Percentiles rank a stretch among this genome's conserved stretches.
phyloP scores from a whole-genome alignment of 495 filamentous ascomycete genomes.

The Penicillium turbatum region DNA sequence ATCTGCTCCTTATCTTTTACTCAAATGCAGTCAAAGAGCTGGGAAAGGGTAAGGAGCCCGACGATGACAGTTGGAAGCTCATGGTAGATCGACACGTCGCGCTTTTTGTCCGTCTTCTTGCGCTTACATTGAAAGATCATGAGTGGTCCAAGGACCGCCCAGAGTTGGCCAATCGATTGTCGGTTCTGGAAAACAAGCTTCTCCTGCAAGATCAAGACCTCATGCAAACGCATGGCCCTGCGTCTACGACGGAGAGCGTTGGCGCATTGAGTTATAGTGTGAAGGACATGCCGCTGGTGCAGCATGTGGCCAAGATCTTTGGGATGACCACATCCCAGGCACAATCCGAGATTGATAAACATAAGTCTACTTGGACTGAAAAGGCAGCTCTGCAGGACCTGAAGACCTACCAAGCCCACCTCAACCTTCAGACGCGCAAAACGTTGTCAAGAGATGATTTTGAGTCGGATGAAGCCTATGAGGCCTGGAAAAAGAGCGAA shows the following conservation, averaged over 20 bases:
- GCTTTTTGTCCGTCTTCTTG: constrained; percentile 86
- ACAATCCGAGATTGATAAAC: constrained; percentile 78
- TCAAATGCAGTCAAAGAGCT: constrained; percentile 89
- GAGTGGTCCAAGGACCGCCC: constrained; percentile 76
- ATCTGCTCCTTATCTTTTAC: constrained; percentile 82
- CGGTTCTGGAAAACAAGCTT: constrained; percentile 86
- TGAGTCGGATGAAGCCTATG: constrained; percentile 83
- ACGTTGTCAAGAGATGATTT: constrained; percentile 83
- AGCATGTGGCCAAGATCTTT: constrained; percentile 80
- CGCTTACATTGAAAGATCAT: constrained; percentile 70
- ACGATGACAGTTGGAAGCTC: constrained; percentile 88
- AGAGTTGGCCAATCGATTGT: constrained; percentile 73
- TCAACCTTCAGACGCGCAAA: constrained; percentile 73
- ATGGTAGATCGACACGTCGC: constrained; percentile 94
- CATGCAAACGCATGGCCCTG: constrained; percentile 49
- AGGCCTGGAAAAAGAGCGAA: constrained; percentile 84
- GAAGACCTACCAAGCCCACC: constrained; percentile 84
- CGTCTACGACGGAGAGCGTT: constrained; percentile 66
- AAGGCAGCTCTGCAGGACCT: constrained; percentile 85
- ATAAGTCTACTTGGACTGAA: constrained; percentile 82
- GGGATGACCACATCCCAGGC: constrained; percentile 68
- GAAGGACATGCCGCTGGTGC: constrained; percentile 94
- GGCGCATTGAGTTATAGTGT: constrained; percentile 83
- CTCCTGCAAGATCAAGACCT: constrained; percentile 94
- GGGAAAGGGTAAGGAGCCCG: constrained; percentile 67